Base-by-base conservation (phyloP, 1,284 basidiomycete genomes). In the Irpex sp. region DNA sequence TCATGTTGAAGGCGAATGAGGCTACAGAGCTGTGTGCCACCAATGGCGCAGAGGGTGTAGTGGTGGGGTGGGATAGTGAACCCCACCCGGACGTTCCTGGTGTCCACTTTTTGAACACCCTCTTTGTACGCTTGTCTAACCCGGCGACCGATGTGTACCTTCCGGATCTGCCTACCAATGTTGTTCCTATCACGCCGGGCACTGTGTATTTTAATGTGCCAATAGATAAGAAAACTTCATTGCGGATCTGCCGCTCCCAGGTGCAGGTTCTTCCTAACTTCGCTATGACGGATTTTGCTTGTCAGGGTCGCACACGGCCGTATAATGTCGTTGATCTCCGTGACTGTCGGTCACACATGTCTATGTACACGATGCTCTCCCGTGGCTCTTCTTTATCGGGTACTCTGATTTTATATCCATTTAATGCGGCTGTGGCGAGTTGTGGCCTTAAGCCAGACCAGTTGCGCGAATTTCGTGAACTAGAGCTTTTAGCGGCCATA, bases 21-120 rank as follows among this genome's bases (percentile, higher is more conserved):
- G 77, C 75, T 1, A 78, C 77, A 6, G 76, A 79, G 56, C 57
- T 74, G 1, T 74, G 75, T 59, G 76, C 78, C 7, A 79, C 76
- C 7, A 79, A 79, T 61, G 79, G 78, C 3, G 78, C 78, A 63
- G 75, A 78, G 63, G 78, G 63, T 3, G 62, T 61, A 37, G 74
- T 79, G 0, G 63, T 68, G 43, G 72, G 68, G 1, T 80, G 78
- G 77, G 62, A 72, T 17, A 11, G 50, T 55, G 33, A 58, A 1
- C 9, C 39, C 15, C 15, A 9, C 4, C 39, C 39, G 2, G 39
- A 43, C 4, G 15, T 43, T 2, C 39, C 39, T 43, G 15, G 15
- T 43, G 39, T 15, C 2, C 4, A 43, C 15, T 9, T 15, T 9
- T 5, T 43, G 39, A 43, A 43, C 8, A 43, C 39, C 1, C 39